phyloP scores from a whole-genome alignment of 2,329 filamentous ascomycete species.

The Aspergillus udagawae region DNA sequence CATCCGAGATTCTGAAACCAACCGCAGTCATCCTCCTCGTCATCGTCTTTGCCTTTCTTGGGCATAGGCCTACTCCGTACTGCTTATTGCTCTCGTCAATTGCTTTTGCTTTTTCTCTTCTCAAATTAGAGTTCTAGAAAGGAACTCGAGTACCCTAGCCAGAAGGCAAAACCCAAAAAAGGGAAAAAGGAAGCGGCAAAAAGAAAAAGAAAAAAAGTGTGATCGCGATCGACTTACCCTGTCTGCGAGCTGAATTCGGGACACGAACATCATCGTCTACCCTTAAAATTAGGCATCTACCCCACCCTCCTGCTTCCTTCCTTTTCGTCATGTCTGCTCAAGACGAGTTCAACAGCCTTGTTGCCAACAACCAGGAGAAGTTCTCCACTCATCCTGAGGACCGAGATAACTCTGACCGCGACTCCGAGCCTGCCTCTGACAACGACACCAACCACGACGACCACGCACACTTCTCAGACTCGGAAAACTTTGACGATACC shows the following conservation, averaged over 20 bases:
- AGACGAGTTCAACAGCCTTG: conserved; percentile 45
- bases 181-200: neutral
- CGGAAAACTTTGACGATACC: conserved; percentile 26
- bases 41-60: neutral
- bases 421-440: conserved; percentile 23
- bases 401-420: conserved; percentile 27
- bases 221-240: neutral
- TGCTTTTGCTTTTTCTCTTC: neutral
- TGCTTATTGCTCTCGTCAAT: neutral
- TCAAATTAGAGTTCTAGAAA: neutral
- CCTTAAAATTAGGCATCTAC: conserved; percentile 2
- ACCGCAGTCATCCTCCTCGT: conserved; percentile 1
- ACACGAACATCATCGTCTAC: neutral
- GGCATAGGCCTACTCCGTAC: neutral
- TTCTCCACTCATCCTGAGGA: conserved; percentile 43
- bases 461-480: conserved; percentile 31
- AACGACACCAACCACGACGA: conserved; percentile 20
- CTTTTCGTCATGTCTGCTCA: conserved; percentile 41
- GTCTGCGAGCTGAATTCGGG: neutral
- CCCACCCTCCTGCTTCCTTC: conserved; percentile 3
- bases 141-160: neutral
- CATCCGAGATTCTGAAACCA: conserved; percentile 7
- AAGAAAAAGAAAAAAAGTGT: neutral
- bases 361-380: conserved; percentile 35
- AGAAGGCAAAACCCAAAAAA: neutral